Evolutionary conservation across 2,329 filamentous ascomycete genomes (phyloP).

Genomic region (Neopestalotiopsis sp.): DNA sequence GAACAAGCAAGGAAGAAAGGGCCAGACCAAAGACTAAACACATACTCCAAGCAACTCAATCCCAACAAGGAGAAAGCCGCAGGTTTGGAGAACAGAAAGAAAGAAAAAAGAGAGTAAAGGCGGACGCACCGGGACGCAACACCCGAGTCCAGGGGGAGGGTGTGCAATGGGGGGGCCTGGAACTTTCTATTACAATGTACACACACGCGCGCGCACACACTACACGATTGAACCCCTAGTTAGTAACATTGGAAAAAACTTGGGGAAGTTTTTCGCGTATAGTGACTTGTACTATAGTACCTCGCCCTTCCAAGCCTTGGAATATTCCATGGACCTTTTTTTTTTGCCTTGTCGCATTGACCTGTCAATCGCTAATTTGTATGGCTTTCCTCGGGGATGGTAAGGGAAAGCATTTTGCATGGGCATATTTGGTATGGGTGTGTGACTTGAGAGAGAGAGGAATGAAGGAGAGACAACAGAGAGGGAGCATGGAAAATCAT

Average conservation of each 20-base stretch:
- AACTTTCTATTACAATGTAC: neutral
- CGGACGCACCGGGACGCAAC: neutral
- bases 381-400: neutral
- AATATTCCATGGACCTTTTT: too few relatives aligned
- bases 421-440: neutral
- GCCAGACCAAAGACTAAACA: too few relatives aligned
- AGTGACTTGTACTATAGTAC: too few relatives aligned
- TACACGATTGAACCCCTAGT: neutral
- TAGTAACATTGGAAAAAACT: neutral
- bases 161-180: neutral
- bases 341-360: neutral
- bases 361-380: neutral
- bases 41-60: too few relatives aligned
- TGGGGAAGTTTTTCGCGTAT: too few relatives aligned
- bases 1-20: too few relatives aligned
- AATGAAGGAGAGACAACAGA: too few relatives aligned
- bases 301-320: too few relatives aligned
- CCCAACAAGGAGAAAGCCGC: neutral
- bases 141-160: neutral
- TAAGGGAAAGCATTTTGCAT: neutral
- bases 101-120: neutral
- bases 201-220: neutral
- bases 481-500: neutral
- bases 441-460: neutral
- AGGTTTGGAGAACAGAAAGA: neutral